Percentiles rank a stretch among this genome's conserved stretches.
These are phyloP conservation scores for Arthromyces matolae DNA, from an alignment of 768 basidiomycete species.

Conservation along the genomic window DNA sequence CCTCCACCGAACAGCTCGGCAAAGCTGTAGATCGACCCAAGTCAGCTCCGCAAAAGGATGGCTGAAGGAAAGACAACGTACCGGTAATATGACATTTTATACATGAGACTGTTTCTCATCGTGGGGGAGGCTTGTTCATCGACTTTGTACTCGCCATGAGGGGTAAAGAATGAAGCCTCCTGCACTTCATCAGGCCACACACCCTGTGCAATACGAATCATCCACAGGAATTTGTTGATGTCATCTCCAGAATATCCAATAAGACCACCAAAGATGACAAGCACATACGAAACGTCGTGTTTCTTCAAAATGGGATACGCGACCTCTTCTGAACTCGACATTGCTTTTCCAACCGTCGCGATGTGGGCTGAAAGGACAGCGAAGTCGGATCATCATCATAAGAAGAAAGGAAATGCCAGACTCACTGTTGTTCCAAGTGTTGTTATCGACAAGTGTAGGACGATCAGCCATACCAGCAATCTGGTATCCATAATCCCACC, in stretches of 20 bases:
- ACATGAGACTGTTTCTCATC: slow-evolving; percentile 98
- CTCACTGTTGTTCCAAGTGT: slow-evolving; percentile 99
- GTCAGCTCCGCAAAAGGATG: too few species aligned
- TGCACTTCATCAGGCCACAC: slow-evolving; percentile 99
- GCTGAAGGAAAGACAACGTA: slow-evolving; percentile 24
- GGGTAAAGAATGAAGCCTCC: slow-evolving; percentile 91
- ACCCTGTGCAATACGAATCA: slow-evolving; percentile 92
- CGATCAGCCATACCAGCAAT: slow-evolving; percentile 99
- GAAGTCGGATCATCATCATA: slow-evolving; percentile 7
- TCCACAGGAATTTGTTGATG: slow-evolving; percentile 99
- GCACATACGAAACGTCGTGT: slow-evolving; percentile 96
- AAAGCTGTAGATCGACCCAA: slow-evolving; percentile 52
- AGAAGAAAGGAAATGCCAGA: slow-evolving; percentile 13
- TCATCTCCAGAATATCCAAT: slow-evolving; percentile 98
- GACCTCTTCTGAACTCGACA: slow-evolving; percentile 90
- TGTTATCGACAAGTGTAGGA: slow-evolving; percentile 95
- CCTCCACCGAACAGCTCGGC: slow-evolving; percentile 77
- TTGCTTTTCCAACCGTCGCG: slow-evolving; percentile 97
- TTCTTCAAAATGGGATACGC: slow-evolving; percentile 96
- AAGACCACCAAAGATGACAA: slow-evolving; percentile 95
- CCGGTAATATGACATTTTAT: slow-evolving; percentile 98
- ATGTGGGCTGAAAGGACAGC: slow-evolving; percentile 68
- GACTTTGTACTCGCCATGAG: slow-evolving; percentile 88
- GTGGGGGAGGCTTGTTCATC: slow-evolving; percentile 79
- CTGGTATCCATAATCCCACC: slow-evolving; percentile 99